phyloP scores from a whole-genome alignment of 2,329 filamentous ascomycete genomes.

The Penicillium sp. region DNA sequence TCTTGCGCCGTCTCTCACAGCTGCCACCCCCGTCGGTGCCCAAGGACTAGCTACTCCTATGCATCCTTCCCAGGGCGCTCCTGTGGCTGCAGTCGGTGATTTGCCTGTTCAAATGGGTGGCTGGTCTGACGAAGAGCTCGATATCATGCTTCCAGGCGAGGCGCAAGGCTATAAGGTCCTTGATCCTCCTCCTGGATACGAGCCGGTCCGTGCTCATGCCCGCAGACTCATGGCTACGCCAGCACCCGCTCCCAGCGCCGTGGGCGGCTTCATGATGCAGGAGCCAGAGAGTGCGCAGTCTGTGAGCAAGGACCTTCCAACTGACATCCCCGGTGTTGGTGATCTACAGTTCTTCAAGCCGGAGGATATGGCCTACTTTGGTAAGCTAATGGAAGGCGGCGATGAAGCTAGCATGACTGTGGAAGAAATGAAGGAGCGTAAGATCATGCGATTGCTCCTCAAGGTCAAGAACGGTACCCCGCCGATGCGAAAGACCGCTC shows the following conservation, averaged over 20 bases:
- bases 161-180: constrained; percentile 76
- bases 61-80: constrained; percentile 62
- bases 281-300: constrained; percentile 80
- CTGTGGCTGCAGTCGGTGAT: constrained; percentile 58
- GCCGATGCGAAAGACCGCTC: constrained; percentile 95
- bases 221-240: constrained; percentile 72
- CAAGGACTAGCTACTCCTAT: constrained; percentile 73
- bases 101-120: constrained; percentile 73
- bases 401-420: constrained; percentile 90
- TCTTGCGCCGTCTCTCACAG: constrained; percentile 65
- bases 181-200: constrained; percentile 86
- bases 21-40: constrained; percentile 69
- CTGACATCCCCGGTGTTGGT: constrained; percentile 91
- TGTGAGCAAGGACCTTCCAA: constrained; percentile 85
- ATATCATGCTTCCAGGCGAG: constrained; percentile 82
- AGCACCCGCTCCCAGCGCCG: constrained; percentile 56
- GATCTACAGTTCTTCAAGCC: constrained; percentile 98
- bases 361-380: constrained; percentile 98
- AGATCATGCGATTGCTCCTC: constrained; percentile 93
- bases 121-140: constrained; percentile 89
- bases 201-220: constrained; percentile 71
- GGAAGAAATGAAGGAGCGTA: constrained; percentile 93
- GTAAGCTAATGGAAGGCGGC: constrained; percentile 89
- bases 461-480: constrained; percentile 99
- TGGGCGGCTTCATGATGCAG: constrained; percentile 92